phyloP scores from a whole-genome alignment of 306 rosid species.

The Nissolia schottii region DNA sequence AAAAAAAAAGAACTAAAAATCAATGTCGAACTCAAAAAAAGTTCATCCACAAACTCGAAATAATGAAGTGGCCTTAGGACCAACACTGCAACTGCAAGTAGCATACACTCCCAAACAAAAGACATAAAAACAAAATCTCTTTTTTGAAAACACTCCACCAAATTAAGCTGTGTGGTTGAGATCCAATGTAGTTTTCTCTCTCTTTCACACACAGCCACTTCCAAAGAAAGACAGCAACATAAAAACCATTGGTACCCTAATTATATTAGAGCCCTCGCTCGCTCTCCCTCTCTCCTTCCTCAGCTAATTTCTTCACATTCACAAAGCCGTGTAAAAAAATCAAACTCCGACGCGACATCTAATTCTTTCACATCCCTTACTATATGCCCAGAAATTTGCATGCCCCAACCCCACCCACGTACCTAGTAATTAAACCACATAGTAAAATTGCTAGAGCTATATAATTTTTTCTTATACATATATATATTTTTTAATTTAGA shows the following conservation, averaged over 20 bases:
- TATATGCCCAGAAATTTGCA: background rate
- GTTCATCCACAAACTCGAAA: slow-evolving; percentile 50
- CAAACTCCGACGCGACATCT: background rate
- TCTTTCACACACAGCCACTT: slow-evolving; percentile 18
- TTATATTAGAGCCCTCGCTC: background rate
- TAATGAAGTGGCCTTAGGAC: background rate
- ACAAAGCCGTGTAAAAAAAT: background rate
- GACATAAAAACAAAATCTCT: slow-evolving; percentile 48
- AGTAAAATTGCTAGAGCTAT: no score
- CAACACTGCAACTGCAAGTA: slow-evolving; percentile 25
- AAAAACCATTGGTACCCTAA: slow-evolving; percentile 3
- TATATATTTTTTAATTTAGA: no score
- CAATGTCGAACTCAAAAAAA: slow-evolving; percentile 37
- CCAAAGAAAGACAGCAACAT: slow-evolving; percentile 26
- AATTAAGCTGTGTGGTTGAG: slow-evolving; percentile 75
- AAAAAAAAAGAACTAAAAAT: background rate
- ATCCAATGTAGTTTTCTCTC: slow-evolving; percentile 29
- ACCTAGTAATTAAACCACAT: background rate
- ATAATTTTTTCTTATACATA: no score
- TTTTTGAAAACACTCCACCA: slow-evolving; percentile 23
- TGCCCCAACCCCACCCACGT: no score
- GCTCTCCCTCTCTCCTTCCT: background rate
- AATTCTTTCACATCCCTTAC: background rate
- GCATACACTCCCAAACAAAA: slow-evolving; percentile 41
- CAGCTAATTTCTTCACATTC: background rate